Percentiles rank a stretch among this genome's conserved stretches.
phyloP scores from a whole-genome alignment of 1,284 basidiomycete species.

The Pholiota adiposa region DNA sequence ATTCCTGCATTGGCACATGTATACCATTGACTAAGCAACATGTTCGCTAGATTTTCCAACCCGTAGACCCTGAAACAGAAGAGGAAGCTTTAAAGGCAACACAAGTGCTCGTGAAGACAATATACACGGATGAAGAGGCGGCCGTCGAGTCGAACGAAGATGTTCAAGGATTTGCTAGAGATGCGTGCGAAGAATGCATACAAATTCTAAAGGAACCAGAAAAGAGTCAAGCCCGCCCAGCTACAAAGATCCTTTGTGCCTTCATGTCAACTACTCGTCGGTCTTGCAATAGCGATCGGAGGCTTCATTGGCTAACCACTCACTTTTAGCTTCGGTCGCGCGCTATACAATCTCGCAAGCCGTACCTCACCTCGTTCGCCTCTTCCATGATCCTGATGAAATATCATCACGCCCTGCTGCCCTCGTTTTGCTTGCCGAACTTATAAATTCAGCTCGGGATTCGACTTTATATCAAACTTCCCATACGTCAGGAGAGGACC shows the following conservation, averaged over 20 bases:
- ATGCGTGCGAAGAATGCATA: constrained; percentile 82
- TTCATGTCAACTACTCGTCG: constrained; percentile 78
- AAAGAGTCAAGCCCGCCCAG: constrained; percentile 87
- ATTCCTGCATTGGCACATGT: not conserved
- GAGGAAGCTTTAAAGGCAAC: constrained; percentile 72
- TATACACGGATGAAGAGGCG: constrained; percentile 55
- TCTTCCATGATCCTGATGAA: constrained; percentile 83
- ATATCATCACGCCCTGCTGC: constrained; percentile 75
- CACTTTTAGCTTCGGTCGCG: constrained; percentile 66
- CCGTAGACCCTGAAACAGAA: constrained; percentile 78
- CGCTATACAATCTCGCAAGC: constrained; percentile 68
- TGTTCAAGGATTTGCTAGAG: constrained; percentile 66
- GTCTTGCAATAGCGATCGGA: constrained; percentile 1
- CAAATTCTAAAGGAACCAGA: constrained; percentile 85
- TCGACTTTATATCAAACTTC: constrained; percentile 31
- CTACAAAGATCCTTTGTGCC: constrained; percentile 79
- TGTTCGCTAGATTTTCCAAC: constrained; percentile 80
- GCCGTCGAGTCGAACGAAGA: constrained; percentile 41
- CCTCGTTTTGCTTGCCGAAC: constrained; percentile 61
- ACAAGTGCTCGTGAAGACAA: constrained; percentile 72
- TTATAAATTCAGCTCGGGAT: constrained; percentile 58
- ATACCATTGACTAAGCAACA: not conserved
- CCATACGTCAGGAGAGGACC: constrained; percentile 29
- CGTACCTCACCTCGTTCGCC: constrained; percentile 73
- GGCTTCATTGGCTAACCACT: constrained; percentile 13